Conservation (phyloP, 805 yeast species). For the Metschnikowia borealis region DNA sequence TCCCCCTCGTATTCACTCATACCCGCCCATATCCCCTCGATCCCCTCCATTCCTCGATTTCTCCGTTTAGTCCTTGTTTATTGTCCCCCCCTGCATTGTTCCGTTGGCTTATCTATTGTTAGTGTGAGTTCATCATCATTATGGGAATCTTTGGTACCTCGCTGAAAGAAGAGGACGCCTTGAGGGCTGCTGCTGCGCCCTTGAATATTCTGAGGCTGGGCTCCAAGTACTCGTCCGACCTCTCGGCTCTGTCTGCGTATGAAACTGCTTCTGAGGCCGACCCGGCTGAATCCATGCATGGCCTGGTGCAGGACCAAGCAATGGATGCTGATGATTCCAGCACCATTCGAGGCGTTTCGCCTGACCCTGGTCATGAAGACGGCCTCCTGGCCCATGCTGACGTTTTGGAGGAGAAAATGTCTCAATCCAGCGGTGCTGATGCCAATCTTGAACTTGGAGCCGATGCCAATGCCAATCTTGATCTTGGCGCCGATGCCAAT, state of each 20-base stretch:
- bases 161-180: constrained; percentile 25
- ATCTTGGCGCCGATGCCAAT: background rate
- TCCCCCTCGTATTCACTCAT: background rate
- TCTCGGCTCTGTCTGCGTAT: constrained; percentile 28
- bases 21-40: too few species aligned
- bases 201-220: constrained; percentile 5
- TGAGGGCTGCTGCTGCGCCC: constrained; percentile 22
- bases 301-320: background rate
- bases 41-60: too few species aligned
- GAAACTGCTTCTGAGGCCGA: constrained; percentile 31
- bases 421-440: background rate
- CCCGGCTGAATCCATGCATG: background rate
- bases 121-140: background rate
- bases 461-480: background rate
- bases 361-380: background rate
- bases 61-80: too few species aligned
- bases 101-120: too few species aligned
- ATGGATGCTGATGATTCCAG: constrained; percentile 12
- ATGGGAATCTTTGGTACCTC: constrained; percentile 39
- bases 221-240: constrained; percentile 16
- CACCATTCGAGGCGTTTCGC: constrained; percentile 8
- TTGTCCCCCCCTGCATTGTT: too few species aligned
- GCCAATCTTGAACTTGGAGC: background rate
- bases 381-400: background rate
- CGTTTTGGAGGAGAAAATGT: constrained; percentile 10